Evolutionary conservation across 2,329 filamentous ascomycete species (phyloP).

Genomic region (Emmonsiellopsis sp.): DNA sequence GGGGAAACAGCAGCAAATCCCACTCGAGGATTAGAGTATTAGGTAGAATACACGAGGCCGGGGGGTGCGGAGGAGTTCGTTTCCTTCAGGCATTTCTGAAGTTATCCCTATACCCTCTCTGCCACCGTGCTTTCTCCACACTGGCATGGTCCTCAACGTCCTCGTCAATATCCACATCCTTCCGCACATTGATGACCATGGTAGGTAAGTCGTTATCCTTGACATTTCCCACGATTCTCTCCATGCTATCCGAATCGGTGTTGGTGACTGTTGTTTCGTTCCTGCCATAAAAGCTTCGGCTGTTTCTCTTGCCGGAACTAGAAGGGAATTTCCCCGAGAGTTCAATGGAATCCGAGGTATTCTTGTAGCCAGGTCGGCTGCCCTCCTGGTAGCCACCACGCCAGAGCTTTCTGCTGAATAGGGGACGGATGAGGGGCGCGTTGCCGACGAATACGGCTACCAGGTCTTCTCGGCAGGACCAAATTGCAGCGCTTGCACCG

Average conservation of each 20-base stretch:
- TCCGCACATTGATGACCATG: slow-evolving; percentile 2
- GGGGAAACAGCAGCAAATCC: no score
- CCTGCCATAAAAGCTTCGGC: not conserved
- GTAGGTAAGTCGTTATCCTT: not conserved
- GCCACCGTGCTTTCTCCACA: not conserved
- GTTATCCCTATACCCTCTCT: not conserved
- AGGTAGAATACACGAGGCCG: no score
- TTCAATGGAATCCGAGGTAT: not conserved
- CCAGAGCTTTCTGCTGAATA: slow-evolving; percentile 1
- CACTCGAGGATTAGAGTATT: no score
- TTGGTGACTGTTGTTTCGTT: not conserved
- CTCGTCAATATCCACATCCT: not conserved
- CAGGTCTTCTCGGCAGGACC: slow-evolving; percentile 33
- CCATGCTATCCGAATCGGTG: slow-evolving; percentile 1
- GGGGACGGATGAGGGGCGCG: slow-evolving; percentile 27
- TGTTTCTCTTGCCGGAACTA: not conserved
- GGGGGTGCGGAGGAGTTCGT: not conserved
- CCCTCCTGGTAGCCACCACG: not conserved
- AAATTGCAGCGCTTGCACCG: slow-evolving; percentile 21
- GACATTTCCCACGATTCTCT: not conserved
- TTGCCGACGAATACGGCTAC: slow-evolving; percentile 31
- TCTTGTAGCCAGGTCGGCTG: not conserved
- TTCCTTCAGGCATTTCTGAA: not conserved
- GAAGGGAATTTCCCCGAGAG: not conserved
- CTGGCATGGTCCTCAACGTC: not conserved